phyloP scores from a whole-genome alignment of 108 stramenopile genomes.

The Nitzschia palea region DNA sequence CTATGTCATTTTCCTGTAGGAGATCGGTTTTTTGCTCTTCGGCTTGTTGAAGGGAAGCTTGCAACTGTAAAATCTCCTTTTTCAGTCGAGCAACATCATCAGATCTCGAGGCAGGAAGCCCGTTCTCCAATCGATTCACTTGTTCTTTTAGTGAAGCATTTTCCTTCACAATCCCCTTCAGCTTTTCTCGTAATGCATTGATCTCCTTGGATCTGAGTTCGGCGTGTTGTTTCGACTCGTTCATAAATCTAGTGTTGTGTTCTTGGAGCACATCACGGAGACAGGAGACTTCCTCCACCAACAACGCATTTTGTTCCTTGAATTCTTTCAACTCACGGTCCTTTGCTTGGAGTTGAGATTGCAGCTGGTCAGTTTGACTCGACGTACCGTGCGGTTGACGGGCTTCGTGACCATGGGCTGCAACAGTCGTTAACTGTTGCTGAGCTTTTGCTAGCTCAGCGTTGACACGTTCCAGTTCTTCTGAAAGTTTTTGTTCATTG shows the following conservation, averaged over 20 bases:
- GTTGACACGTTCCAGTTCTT: background rate
- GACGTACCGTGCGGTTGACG: background rate
- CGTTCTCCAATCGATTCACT: conserved; percentile 16
- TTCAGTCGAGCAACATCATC: background rate
- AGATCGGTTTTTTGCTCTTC: background rate
- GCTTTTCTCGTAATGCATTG: conserved; percentile 33
- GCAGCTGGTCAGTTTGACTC: background rate
- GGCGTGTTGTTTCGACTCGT: background rate
- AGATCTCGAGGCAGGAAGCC: background rate
- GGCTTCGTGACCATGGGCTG: conserved; percentile 9
- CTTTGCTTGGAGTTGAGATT: background rate
- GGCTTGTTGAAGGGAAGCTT: conserved; percentile 30
- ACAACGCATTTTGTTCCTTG: conserved; percentile 18
- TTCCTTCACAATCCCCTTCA: conserved; percentile 37
- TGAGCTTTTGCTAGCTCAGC: background rate
- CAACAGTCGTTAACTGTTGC: background rate
- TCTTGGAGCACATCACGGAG: conserved; percentile 27
- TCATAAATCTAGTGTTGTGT: background rate
- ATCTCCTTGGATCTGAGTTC: conserved; percentile 6
- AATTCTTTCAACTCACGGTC: conserved; percentile 4
- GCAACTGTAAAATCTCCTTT: conserved; percentile 30
- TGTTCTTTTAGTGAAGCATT: conserved; percentile 35
- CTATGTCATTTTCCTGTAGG: background rate
- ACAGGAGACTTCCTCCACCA: conserved; percentile 23
- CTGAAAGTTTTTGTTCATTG: background rate